Conservation (phyloP, 129 eudicot genomes). For the Deinandra increscens region DNA sequence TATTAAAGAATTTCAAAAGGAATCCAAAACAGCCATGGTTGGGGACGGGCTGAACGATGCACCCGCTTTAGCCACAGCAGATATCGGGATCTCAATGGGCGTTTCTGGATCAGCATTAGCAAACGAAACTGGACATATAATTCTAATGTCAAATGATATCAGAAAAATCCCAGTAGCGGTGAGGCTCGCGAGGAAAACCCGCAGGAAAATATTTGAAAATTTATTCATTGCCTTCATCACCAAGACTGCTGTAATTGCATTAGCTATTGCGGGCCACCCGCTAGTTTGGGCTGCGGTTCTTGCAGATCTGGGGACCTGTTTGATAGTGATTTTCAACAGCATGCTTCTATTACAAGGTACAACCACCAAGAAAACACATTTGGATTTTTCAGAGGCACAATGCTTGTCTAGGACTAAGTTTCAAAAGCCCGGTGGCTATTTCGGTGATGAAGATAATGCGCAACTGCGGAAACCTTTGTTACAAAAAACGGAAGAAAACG, state of each 20-base stretch:
- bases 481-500: conserved; percentile 5
- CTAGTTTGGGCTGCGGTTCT: conserved; percentile 95
- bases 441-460: conserved; percentile 5
- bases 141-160: conserved; percentile 84
- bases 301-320: conserved; percentile 82
- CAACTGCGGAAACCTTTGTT: conserved; percentile 23
- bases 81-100: conserved; percentile 95
- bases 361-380: conserved; percentile 11
- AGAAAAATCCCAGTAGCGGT: conserved; percentile 62
- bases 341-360: conserved; percentile 63
- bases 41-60: conserved; percentile 95
- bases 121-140: conserved; percentile 71
- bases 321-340: conserved; percentile 82
- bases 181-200: conserved; percentile 51
- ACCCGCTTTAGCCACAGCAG: conserved; percentile 87
- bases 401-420: conserved; percentile 13
- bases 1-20: conserved; percentile 50
- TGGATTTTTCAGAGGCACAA: conserved; percentile 21
- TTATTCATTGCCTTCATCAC: conserved; percentile 51
- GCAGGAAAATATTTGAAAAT: conserved; percentile 64
- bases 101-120: conserved; percentile 92
- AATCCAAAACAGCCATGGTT: conserved; percentile 72
- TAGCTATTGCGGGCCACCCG: conserved; percentile 82
- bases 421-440: conserved; percentile 19
- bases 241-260: conserved; percentile 61